A percentile compares a stretch with the other conserved stretches of the same genome.
phyloP scores from a whole-genome alignment of 805 yeast species.

The Myxozyma mucilagina region DNA sequence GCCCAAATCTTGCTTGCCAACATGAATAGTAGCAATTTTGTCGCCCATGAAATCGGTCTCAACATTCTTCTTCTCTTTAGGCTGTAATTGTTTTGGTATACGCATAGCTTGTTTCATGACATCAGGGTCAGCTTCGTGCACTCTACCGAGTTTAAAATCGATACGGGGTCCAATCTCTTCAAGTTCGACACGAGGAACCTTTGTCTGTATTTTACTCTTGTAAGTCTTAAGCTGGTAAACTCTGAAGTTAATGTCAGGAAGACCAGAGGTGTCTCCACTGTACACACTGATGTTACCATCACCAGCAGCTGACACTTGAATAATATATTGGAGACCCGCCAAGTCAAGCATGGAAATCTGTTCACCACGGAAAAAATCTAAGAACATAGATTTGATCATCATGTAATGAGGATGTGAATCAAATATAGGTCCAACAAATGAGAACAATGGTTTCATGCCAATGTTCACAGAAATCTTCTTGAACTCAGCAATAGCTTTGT shows the following conservation, averaged over 20 bases:
- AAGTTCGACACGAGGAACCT: slow-evolving; percentile 88
- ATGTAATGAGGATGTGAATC: slow-evolving; percentile 83
- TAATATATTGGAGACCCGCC: slow-evolving; percentile 90
- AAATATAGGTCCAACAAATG: slow-evolving; percentile 88
- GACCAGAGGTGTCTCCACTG: slow-evolving; percentile 32
- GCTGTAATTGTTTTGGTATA: slow-evolving; percentile 77
- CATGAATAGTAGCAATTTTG: slow-evolving; percentile 92
- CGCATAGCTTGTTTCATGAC: slow-evolving; percentile 84
- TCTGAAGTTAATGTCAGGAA: slow-evolving; percentile 85
- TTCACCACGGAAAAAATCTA: slow-evolving; percentile 84
- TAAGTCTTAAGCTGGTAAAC: slow-evolving; percentile 83
- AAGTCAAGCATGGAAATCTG: slow-evolving; percentile 63
- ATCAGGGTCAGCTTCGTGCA: slow-evolving; percentile 78
- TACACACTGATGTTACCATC: slow-evolving; percentile 42
- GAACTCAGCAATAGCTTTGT: slow-evolving; percentile 77
- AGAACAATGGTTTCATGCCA: slow-evolving; percentile 92
- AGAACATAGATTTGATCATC: slow-evolving; percentile 82
- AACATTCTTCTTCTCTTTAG: slow-evolving; percentile 84
- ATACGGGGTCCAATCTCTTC: slow-evolving; percentile 95
- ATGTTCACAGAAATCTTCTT: slow-evolving; percentile 64
- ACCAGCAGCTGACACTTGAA: slow-evolving; percentile 71
- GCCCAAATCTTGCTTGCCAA: slow-evolving; percentile 90
- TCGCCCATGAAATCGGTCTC: slow-evolving; percentile 90
- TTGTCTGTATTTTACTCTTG: slow-evolving; percentile 68
- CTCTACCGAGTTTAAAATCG: slow-evolving; percentile 89